Base-by-base conservation (phyloP, 2,329 filamentous ascomycete genomes). In the Trichoderma koningii region DNA sequence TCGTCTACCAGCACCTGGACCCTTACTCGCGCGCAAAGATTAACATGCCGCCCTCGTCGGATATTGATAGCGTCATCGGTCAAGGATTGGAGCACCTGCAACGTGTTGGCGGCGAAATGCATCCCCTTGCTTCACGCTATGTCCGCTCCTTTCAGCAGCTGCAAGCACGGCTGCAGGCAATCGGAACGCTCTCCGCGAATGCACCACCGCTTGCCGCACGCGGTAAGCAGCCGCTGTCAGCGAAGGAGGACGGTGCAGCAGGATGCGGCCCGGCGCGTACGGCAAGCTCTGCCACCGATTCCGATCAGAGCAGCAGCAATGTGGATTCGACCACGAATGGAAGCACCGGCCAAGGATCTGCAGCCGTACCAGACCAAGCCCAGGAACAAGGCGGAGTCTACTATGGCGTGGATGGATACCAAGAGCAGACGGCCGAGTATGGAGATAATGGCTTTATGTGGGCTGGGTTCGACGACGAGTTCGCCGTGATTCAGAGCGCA, bases 381-480 rank as follows among this genome's bases (percentile, higher is more conserved):
- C 59, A 62, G 26, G 59, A 62, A 23, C 42, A 28, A 5, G 15
- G 41, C 2, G 59, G 48, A 3, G n/a, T 42, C 9, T 62, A 62
- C 9, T 45, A 62, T 9, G 19, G 44, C 14, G 55, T 34, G 7
- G 59, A 62, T 23, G 38, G 38, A 1, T 62, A 62, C 14, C 48
- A 52, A 23, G 59, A 62, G 23, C 59, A 52, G 10, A 41, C 23
- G 10, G 41, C 45, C 1, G 59, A 62, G 44, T 62, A 62, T 28
- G 59, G 48, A 7, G 59, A 53, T n/a, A 47, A 62, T 53, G 59
- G 59, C 3, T 53, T 62, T 38, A 62, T 62, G 59, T 62, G 59
- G 59, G 59, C 59, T 3, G 59, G 59, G n/a, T 62, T 62, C 34
- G 59, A 62, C 14, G 59, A 62, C 12, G 59, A 62, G 17, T 62